A percentile compares a stretch with the other conserved stretches of the same genome.
Evolutionary conservation across 179 eudicot species (phyloP).

Genomic region (Gypsophila paniculata): DNA sequence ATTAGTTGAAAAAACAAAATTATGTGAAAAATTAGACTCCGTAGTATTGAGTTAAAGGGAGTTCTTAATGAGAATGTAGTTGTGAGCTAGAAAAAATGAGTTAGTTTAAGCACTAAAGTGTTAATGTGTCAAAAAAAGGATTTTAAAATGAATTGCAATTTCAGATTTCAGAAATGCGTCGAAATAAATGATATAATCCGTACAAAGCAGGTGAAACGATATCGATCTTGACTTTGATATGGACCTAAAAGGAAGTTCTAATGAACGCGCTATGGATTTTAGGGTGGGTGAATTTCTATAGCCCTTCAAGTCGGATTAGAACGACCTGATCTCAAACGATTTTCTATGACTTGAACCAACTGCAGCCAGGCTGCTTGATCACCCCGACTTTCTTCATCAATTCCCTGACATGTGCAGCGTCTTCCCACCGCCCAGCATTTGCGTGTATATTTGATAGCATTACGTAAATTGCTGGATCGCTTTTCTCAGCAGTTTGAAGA

Average conservation of each 20-base stretch:
- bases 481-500: conserved; percentile 43
- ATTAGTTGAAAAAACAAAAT: no score
- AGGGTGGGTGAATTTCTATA: not conserved
- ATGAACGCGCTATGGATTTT: not conserved
- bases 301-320: not conserved
- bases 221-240: no score
- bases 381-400: conserved; percentile 53
- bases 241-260: not conserved
- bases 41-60: no score
- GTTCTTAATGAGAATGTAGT: no score
- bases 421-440: conserved; percentile 68
- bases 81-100: no score
- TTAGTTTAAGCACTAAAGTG: no score
- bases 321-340: not conserved
- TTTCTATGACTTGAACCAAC: conserved; percentile 46
- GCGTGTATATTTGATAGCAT: conserved; percentile 75
- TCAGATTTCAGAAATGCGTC: no score
- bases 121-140: no score
- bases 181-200: no score
- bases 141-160: no score
- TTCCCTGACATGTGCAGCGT: conserved; percentile 58
- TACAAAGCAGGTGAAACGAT: no score
- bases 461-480: conserved; percentile 57
- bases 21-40: no score
- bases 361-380: conserved; percentile 64